Base-by-base conservation (phyloP, 306 rosid genomes). In the Quercus berberidifolia region DNA sequence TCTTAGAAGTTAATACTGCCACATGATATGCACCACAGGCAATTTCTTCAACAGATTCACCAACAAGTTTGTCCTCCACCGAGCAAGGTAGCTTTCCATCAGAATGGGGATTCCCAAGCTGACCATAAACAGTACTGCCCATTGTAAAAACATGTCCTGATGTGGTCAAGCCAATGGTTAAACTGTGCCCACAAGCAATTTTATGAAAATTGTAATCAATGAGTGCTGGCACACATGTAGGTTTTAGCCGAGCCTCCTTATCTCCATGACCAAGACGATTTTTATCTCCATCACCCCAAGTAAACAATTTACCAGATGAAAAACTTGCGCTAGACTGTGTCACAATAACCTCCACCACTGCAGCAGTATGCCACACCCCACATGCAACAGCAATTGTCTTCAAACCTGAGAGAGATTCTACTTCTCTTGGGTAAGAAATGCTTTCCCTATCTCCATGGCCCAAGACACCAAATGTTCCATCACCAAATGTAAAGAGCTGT, bases 271-370 rank as follows among this genome's bases (percentile, higher is more conserved):
- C 97, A 9, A 93, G 95, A 82, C 98, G 98, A 84, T 88, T 91
- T 82, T 96, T 96, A 81, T 96, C 99, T 81, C 99, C 99, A 71
- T 96, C 99, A 25, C 99, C 99, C 99, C 98, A 96, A 31, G 99
- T 90, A 81, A 96, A 96, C 77, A 93, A 87, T 73, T 96, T 96
- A 73, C 94, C 96, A 25, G 96, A 96, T 63, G 94, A 93, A 72
- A 84, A 68, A 84, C 91, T 89, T 5, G 97, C 80, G 78, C 93
- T 85, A 55, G 97, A 88, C 84, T 96, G 98, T 57, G 98, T 91
- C 80, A 85, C 91, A 30, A 93, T 96, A 86, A 96, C 97, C 89
- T 93, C 98, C 64, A 96, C 96, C 58, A 91, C 93, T 70, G 98
- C 98, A 77, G 99, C 98, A 81, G 98, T 96, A 80, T 93, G 98